A percentile compares a stretch with the other conserved stretches of the same genome.
phyloP scores from a whole-genome alignment of 2,329 filamentous ascomycete genomes.

The Neofusicoccum cordaticola region DNA sequence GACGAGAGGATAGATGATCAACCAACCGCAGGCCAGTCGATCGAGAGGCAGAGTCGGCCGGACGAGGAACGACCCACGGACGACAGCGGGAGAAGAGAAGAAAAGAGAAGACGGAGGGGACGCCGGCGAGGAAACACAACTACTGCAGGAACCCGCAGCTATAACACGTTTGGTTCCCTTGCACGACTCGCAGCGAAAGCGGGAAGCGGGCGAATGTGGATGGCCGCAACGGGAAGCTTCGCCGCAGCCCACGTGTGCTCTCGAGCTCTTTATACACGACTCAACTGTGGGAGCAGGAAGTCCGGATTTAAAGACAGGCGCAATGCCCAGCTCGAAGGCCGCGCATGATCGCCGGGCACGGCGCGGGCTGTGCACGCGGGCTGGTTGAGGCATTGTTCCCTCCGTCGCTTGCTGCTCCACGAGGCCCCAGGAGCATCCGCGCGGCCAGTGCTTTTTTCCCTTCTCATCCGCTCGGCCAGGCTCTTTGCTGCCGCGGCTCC shows the following conservation, averaged over 20 bases:
- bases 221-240: not conserved
- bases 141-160: conserved; percentile 3
- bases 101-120: not conserved
- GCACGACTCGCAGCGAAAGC: not conserved
- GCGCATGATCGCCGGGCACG: not conserved
- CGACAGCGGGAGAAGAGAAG: not conserved
- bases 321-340: not conserved
- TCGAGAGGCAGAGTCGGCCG: not conserved
- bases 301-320: no score
- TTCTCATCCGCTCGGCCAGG: not conserved
- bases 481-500: not conserved
- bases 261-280: not conserved
- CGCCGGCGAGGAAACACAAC: not conserved
- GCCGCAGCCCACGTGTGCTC: not conserved
- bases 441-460: not conserved
- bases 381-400: not conserved
- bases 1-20: not conserved
- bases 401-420: not conserved
- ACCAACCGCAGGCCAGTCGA: not conserved
- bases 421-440: not conserved
- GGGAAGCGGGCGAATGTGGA: not conserved
- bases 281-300: no score
- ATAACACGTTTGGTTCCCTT: not conserved
- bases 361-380: not conserved
- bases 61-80: not conserved